These are phyloP conservation scores for Daldinia concentrica DNA, from an alignment of 495 filamentous ascomycete species.

Conservation along the genomic window DNA sequence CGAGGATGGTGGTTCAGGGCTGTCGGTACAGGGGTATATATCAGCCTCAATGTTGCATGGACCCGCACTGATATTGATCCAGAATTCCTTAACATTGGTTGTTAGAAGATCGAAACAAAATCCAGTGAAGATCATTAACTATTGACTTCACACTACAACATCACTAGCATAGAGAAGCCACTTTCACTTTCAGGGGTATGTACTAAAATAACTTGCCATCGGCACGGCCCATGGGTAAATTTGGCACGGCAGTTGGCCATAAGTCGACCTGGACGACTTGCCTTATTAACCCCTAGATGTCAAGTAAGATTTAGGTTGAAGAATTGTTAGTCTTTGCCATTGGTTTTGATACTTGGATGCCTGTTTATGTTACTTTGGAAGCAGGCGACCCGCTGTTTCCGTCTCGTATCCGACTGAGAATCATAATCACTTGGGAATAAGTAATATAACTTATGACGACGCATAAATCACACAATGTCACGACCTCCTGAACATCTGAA, in stretches of 20 bases:
- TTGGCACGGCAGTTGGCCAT: slow-evolving; percentile 14
- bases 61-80: slow-evolving; percentile 30
- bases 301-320: background rate
- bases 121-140: slow-evolving; percentile 31
- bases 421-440: slow-evolving; percentile 5
- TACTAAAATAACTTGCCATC: slow-evolving; percentile 14
- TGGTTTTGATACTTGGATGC: slow-evolving; percentile 3
- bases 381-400: slow-evolving; percentile 17
- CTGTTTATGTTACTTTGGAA: background rate
- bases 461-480: slow-evolving; percentile 14
- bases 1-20: background rate
- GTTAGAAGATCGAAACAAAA: slow-evolving; percentile 40
- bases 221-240: slow-evolving; percentile 6
- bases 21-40: slow-evolving; percentile 17
- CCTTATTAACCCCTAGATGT: slow-evolving; percentile 2
- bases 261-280: slow-evolving; percentile 7
- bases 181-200: slow-evolving; percentile 19
- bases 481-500: slow-evolving; percentile 16
- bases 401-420: slow-evolving; percentile 11
- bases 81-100: slow-evolving; percentile 34
- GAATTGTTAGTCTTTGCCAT: background rate
- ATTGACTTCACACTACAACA: slow-evolving; percentile 21
- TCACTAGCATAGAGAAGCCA: slow-evolving; percentile 1
- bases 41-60: slow-evolving; percentile 25
- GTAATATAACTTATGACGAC: slow-evolving; percentile 7